phyloP scores from a whole-genome alignment of 2,329 filamentous ascomycete species.

The Exophiala lecanii-corni region DNA sequence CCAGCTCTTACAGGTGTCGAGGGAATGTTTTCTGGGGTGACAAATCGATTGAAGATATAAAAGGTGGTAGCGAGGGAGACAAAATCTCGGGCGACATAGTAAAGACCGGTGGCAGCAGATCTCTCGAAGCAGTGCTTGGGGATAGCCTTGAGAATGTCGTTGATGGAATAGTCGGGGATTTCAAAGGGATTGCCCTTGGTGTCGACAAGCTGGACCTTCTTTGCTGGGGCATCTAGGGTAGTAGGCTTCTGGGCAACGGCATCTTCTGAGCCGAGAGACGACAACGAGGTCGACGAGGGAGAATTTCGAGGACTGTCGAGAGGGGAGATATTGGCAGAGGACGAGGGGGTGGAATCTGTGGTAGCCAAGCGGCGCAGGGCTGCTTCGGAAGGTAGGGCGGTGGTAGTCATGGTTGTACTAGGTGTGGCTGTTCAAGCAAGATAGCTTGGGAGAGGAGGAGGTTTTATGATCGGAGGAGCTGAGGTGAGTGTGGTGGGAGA shows the following conservation, averaged over 20 bases:
- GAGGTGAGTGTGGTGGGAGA: neutral
- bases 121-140: conserved; percentile 96
- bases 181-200: conserved; percentile 94
- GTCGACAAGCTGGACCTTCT: conserved; percentile 61
- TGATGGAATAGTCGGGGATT: conserved; percentile 93
- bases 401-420: conserved; percentile 44
- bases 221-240: conserved; percentile 37
- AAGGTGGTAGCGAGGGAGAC: conserved; percentile 70
- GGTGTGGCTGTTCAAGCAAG: neutral
- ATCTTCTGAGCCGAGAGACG: conserved; percentile 72
- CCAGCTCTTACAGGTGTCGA: conserved; percentile 61
- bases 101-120: conserved; percentile 67
- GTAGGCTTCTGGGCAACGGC: conserved; percentile 42
- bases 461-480: conserved; percentile 5
- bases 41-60: conserved; percentile 80
- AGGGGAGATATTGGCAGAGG: conserved; percentile 53
- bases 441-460: conserved; percentile 1
- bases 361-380: conserved; percentile 51
- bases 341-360: conserved; percentile 51
- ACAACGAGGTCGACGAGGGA: conserved; percentile 82
- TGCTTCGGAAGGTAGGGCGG: conserved; percentile 41
- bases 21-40: conserved; percentile 78
- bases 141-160: conserved; percentile 94
- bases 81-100: conserved; percentile 81
- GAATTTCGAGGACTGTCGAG: conserved; percentile 59